Base-by-base conservation (phyloP, 2,329 filamentous ascomycete genomes). In the Chaetomiaceae sp. region DNA sequence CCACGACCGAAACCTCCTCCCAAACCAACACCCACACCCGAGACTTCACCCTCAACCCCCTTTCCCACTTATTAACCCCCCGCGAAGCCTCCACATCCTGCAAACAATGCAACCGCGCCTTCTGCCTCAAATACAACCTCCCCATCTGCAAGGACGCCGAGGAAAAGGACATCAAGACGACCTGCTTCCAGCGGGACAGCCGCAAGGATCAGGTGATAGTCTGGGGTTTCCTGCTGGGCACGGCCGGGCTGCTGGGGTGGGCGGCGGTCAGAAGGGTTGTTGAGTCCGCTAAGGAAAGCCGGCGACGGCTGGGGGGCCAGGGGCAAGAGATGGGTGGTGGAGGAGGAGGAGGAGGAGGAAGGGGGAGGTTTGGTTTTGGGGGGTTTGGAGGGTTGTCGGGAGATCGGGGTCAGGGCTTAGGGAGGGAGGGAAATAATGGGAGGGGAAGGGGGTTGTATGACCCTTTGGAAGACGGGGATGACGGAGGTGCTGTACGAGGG, bases 201-300 rank as follows among this genome's bases (percentile, higher is more conserved):
- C 77, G 78, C 67, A 86, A 86, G 70, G 83, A 86, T 68, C 78
- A 79, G 69, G 75, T 85, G 60, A 84, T 86, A 33, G 83, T 86
- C 4, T 82, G 83, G 77, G 77, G 72, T 1, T 86, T 86, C 68
- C 77, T 86, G 45, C 65, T 82, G 9, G 80, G 77, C 49, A 84
- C 81, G 0, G 63, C 75, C 4, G 81, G 81, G 1, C 66, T 86
- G 56, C 69, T 86, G 46, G 80, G 76, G 23, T 85, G 82, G 81
- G 80, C 82, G 6, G 79, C 72, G 7, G 71, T 78, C 54, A 77
- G 75, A 67, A 75, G 74, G 47, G 64, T 78, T 3, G 34, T 50
- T 17, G 38, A 23, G 6, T 33, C 45, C 8, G 33, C 36, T 25
- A 33, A 31, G 19, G 40, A 42, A 23, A 20, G 29, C 27, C 8